Conservation (phyloP, 306 rosid species). For the Luffa aegyptiaca region DNA sequence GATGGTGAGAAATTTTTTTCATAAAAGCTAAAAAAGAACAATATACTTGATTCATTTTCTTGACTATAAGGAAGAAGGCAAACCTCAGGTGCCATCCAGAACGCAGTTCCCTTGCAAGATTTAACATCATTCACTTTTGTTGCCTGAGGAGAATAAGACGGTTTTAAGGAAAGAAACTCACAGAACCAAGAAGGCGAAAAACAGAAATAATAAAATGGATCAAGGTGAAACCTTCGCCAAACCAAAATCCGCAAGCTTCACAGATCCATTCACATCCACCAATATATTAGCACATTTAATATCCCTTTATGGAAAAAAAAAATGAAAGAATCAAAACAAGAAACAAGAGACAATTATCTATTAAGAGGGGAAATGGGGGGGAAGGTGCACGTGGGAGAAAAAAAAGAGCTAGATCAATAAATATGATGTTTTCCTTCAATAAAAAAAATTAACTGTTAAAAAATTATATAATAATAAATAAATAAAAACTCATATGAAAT, state of each 20-base stretch:
- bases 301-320: constrained; percentile 49
- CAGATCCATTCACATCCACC: constrained; percentile 89
- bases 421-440: background rate
- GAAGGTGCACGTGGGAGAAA: background rate
- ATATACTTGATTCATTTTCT: constrained; percentile 1
- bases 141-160: constrained; percentile 40
- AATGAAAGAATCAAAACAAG: background rate
- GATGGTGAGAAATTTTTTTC: background rate
- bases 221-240: constrained; percentile 71
- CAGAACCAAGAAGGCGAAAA: background rate
- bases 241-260: constrained; percentile 97
- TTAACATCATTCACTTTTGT: constrained; percentile 67
- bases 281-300: constrained; percentile 88
- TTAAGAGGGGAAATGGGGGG: background rate
- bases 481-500: background rate
- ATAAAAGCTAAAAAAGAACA: background rate
- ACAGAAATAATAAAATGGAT: background rate
- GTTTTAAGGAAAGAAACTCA: constrained; percentile 15
- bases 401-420: background rate
- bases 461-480: background rate
- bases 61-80: constrained; percentile 25
- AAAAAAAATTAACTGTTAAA: background rate
- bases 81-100: constrained; percentile 99
- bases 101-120: constrained; percentile 79
- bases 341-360: background rate